Conservation (phyloP, 768 basidiomycete species). For the Mycena maculata region DNA sequence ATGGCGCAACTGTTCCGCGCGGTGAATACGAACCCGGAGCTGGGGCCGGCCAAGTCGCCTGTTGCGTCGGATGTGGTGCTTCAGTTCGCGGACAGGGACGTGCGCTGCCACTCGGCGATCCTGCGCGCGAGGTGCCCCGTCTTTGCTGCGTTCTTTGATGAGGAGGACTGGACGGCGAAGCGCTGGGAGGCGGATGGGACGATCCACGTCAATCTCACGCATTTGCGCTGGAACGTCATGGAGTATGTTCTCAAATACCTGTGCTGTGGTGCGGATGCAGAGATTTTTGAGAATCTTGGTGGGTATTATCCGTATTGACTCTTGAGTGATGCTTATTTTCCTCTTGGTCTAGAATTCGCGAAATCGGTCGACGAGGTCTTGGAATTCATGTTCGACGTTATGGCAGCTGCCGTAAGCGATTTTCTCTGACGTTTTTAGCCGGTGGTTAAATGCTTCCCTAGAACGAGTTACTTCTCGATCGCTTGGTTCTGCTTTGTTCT, state of each 20-base stretch:
- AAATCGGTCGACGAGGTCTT: conserved; percentile 78
- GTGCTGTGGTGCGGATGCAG: conserved; percentile 75
- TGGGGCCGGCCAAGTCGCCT: conserved; percentile 33
- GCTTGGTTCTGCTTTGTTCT: conserved; percentile 87
- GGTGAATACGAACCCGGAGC: conserved; percentile 32
- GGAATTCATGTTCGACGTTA: conserved; percentile 88
- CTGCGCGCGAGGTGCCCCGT: conserved; percentile 87
- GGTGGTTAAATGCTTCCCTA: conserved; percentile 43
- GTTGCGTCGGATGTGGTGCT: conserved; percentile 77
- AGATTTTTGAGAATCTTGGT: conserved; percentile 81
- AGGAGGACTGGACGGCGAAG: conserved; percentile 80
- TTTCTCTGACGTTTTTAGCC: neutral
- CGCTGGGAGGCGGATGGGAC: conserved; percentile 66
- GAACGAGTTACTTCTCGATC: conserved; percentile 92
- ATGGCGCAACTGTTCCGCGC: conserved; percentile 61
- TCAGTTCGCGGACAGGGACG: conserved; percentile 71
- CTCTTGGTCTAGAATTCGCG: conserved; percentile 64
- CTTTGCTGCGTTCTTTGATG: conserved; percentile 86
- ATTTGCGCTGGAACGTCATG: conserved; percentile 81
- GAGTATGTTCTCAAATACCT: conserved; percentile 79
- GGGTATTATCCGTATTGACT: too few species aligned
- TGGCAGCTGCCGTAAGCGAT: conserved; percentile 79
- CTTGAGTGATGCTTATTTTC: conserved; percentile 14
- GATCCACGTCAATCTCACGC: conserved; percentile 75
- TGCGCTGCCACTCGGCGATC: conserved; percentile 77